These are phyloP conservation scores for Keithomyces neogunnii DNA, from an alignment of 2,329 filamentous ascomycete species.

Conservation along the genomic window DNA sequence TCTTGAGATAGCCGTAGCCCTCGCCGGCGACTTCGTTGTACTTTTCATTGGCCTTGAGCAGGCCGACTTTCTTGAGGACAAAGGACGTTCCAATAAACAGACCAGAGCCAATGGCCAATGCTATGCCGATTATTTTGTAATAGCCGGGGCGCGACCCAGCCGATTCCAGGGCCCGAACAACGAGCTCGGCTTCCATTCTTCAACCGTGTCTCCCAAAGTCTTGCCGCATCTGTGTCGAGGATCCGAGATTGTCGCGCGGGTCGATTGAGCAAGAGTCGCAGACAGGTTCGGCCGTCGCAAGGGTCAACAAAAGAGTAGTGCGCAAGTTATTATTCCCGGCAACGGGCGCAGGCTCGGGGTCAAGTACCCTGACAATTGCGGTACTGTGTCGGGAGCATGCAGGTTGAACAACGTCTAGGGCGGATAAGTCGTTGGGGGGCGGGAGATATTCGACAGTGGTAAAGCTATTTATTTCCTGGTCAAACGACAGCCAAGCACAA, in stretches of 20 bases:
- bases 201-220: not conserved
- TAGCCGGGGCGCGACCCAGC: constrained; percentile 13
- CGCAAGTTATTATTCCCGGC: too few relatives aligned
- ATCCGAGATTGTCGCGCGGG: too few relatives aligned
- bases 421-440: too few relatives aligned
- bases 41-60: constrained; percentile 89
- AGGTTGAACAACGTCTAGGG: too few relatives aligned
- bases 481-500: too few relatives aligned
- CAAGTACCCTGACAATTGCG: too few relatives aligned
- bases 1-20: constrained; percentile 95
- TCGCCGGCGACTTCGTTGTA: constrained; percentile 94
- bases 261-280: not conserved
- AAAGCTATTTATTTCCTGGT: too few relatives aligned
- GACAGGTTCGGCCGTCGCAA: too few relatives aligned
- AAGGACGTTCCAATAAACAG: constrained; percentile 92
- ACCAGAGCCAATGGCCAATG: constrained; percentile 77
- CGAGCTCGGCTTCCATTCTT: not conserved
- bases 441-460: too few relatives aligned
- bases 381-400: too few relatives aligned
- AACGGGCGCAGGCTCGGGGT: too few relatives aligned
- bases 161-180: not conserved
- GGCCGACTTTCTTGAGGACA: constrained; percentile 86
- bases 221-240: not conserved
- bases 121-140: constrained; percentile 83
- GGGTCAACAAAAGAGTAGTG: too few relatives aligned